Conservation (phyloP, 2,329 filamentous ascomycete genomes). For the Trichophyton mentagrophytes region DNA sequence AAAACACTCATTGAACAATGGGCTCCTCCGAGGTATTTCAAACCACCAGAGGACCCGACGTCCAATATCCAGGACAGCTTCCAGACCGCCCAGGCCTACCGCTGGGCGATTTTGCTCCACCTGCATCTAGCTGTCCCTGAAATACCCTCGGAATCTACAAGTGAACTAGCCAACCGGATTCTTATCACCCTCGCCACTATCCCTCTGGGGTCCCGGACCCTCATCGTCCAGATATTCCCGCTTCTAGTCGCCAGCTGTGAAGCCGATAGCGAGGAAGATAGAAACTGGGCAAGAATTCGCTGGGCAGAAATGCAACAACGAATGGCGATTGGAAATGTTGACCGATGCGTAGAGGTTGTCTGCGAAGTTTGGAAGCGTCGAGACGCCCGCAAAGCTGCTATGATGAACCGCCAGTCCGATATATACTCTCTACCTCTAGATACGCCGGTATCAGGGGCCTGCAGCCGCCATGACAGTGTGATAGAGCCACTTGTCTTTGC, state of each 20-base stretch:
- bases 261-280: conserved; percentile 45
- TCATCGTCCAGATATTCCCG: conserved; percentile 58
- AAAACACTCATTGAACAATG: conserved; percentile 50
- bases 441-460: conserved; percentile 11
- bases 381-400: conserved; percentile 40
- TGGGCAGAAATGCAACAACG: conserved; percentile 50
- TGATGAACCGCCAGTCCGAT: conserved; percentile 20
- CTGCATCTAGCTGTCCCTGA: conserved; percentile 57
- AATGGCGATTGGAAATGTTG: conserved; percentile 55
- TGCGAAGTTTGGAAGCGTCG: conserved; percentile 54
- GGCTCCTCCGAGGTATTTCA: conserved; percentile 46
- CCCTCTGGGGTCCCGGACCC: conserved; percentile 47
- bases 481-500: background rate
- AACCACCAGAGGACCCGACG: conserved; percentile 50
- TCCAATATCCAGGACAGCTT: conserved; percentile 51
- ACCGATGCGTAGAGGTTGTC: conserved; percentile 51
- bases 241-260: conserved; percentile 56
- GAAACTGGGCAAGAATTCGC: conserved; percentile 50
- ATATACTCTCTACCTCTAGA: conserved; percentile 13
- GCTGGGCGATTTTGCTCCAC: conserved; percentile 53
- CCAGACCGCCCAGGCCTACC: conserved; percentile 54
- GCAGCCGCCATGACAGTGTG: background rate
- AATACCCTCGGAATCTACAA: conserved; percentile 46
- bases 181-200: conserved; percentile 51
- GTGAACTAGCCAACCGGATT: conserved; percentile 49